phyloP scores from a whole-genome alignment of 306 rosid genomes.

The Quercus engelmannii region DNA sequence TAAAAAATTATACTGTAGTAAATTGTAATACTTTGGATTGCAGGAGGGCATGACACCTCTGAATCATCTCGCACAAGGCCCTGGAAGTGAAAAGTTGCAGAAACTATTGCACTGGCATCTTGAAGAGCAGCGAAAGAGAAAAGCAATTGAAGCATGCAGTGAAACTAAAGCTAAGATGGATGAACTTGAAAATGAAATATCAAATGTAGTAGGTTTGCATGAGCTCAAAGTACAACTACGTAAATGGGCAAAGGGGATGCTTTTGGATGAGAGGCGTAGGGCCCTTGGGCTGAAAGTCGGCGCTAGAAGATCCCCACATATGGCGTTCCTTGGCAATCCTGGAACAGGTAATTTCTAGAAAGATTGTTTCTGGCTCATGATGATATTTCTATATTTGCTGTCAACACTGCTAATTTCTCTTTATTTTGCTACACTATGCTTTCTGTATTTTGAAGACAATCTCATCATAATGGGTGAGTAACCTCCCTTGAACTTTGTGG shows the following conservation, averaged over 20 bases:
- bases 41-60: conserved; percentile 95
- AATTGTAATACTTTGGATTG: conserved; percentile 31
- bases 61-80: conserved; percentile 78
- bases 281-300: conserved; percentile 92
- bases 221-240: conserved; percentile 79
- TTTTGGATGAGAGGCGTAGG: conserved; percentile 96
- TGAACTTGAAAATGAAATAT: conserved; percentile 73
- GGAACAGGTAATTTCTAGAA: conserved; percentile 69
- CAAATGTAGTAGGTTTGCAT: conserved; percentile 80
- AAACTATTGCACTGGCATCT: conserved; percentile 56
- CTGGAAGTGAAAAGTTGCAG: conserved; percentile 64
- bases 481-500: too few species aligned
- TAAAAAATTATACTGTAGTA: neutral
- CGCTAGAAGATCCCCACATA: conserved; percentile 85
- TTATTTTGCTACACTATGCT: neutral
- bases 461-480: neutral
- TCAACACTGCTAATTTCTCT: neutral
- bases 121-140: conserved; percentile 76
- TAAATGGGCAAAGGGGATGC: conserved; percentile 99
- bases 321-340: conserved; percentile 99
- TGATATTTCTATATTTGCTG: neutral
- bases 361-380: conserved; percentile 8
- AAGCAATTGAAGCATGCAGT: conserved; percentile 82
- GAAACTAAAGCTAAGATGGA: conserved; percentile 92
- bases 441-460: neutral